Evolutionary conservation across 1,139 yeast genomes (phyloP), one percentile per base, ranked within the genome.

Genomic region (Blastobotrys aristatus): DNA sequence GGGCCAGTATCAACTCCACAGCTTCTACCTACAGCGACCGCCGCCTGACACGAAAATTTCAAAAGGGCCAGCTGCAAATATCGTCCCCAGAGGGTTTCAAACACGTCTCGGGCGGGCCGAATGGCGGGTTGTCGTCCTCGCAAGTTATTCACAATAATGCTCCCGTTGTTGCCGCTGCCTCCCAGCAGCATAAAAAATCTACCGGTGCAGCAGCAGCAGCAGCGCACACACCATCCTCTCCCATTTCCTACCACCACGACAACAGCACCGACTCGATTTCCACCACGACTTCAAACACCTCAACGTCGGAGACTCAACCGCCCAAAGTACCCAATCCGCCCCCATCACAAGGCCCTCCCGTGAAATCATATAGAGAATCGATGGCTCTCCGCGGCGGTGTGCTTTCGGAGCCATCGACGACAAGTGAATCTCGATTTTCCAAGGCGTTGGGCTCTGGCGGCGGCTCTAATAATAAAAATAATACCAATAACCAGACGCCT

Each of bases 81-180:
- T 47, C 50, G 10, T 32, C 44, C n/a, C 53, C 53, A 3, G 50
- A 50, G 21, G 53, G 53, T 14, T 50, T 50, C 44, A 44, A 41
- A 18, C 53, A 50, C 37, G 47, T 50, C 8, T 45, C 53, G 6
- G 42, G 45, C 20, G 41, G 41, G 3, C 33, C 20, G 13, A 13
- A 32, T 31, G 42, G 16, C 27, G 27, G 17, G 35, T 26, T 13
- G 43, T 32, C 24, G 36, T 14, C 33, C 33, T 30, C 33, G 16
- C 33, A 30, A 13, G 27, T 24, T 10, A 24, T 6, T 10, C 27
- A 24, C 33, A 30, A 30, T n/a, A 14, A n/a, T n/a, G 6, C 7
- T 30, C 6, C 13, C 6, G 33, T 14, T n/a, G 17, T 13, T 5
- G n/a, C 6, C 13, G 7, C 33, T 13, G 13, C 6, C 6, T 30